Conservation (phyloP, 352 stramenopile species). For the Blastocystis sp. region DNA sequence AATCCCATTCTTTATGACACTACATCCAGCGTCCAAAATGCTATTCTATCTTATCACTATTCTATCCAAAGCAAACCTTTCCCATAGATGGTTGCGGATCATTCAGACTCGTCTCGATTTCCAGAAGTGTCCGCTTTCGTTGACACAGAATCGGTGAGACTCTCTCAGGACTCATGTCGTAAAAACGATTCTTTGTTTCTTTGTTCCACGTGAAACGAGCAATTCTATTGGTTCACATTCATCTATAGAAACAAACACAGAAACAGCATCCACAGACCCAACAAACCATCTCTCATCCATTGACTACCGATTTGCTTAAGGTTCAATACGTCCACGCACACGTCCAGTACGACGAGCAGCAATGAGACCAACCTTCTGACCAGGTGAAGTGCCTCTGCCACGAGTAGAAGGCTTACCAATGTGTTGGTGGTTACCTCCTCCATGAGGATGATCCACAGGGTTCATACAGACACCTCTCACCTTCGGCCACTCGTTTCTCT, state of each 20-base stretch:
- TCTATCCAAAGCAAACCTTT: background rate
- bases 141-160: background rate
- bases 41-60: background rate
- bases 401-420: too few species aligned
- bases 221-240: slow-evolving; percentile 17
- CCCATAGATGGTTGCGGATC: background rate
- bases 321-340: slow-evolving; percentile 53
- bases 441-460: too few species aligned
- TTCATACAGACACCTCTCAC: too few species aligned
- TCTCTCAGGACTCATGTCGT: background rate
- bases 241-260: slow-evolving; percentile 7
- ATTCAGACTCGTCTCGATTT: background rate
- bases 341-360: too few species aligned
- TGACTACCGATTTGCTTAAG: background rate
- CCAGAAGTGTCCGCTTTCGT: background rate
- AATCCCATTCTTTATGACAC: background rate
- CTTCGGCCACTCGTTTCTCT: too few species aligned
- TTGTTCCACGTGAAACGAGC: background rate
- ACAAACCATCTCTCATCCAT: slow-evolving; percentile 29
- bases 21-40: slow-evolving; percentile 21
- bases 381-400: too few species aligned
- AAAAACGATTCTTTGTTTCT: background rate
- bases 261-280: background rate
- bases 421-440: too few species aligned
- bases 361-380: too few species aligned